Evolutionary conservation across 352 stramenopile species (phyloP), one percentile per base, ranked within the genome.

Genomic region (Phytophthora sansomeana): DNA sequence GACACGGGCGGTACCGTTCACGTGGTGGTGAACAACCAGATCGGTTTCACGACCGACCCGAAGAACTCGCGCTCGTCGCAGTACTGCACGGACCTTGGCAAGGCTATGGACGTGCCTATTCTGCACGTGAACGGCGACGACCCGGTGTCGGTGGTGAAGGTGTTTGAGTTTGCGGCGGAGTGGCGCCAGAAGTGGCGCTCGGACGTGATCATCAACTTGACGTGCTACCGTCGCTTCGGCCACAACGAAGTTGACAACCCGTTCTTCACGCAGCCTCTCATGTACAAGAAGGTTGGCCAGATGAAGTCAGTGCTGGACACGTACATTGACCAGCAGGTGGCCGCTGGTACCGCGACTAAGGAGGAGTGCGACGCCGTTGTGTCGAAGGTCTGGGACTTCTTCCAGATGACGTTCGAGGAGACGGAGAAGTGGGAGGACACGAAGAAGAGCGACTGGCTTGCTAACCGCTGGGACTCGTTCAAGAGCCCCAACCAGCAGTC

Each of bases 211-310:
- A 97, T 99, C 72, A 98, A 99, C 83, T 83, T 99, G 72, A 93
- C 98, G 57, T 98, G 97, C 74, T 99, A 99, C 83, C 93, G 97
- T 69, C 85, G 94, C 19, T 97, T 98, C 72, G 97, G 97, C 5
- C 97, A 99, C 85, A 99, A 99, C 80, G 97, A 99, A 82, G 87
- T 99, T 48, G 97, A 99, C 82, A 97, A 99, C 69, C 97, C 97
- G 35, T 90, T 97, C 54, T 99, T 99, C 74, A 99, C 97, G n/a
- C 97, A 99, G 81, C 97, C 97, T 9, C 83, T 96, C n/a, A 90
- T 99, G 69, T 99, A 99, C 85, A 94, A 97, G 65, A 89, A 95
- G 71, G 98, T 99, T 67, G 83, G 75, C 2, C 78, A 91, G 54
- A 97, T 99, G 75, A 92, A 90, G n/a, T 90, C 89, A 17, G 95